Base-by-base conservation (phyloP, 2,329 filamentous ascomycete genomes). In the Phialemonium atrogriseum region DNA sequence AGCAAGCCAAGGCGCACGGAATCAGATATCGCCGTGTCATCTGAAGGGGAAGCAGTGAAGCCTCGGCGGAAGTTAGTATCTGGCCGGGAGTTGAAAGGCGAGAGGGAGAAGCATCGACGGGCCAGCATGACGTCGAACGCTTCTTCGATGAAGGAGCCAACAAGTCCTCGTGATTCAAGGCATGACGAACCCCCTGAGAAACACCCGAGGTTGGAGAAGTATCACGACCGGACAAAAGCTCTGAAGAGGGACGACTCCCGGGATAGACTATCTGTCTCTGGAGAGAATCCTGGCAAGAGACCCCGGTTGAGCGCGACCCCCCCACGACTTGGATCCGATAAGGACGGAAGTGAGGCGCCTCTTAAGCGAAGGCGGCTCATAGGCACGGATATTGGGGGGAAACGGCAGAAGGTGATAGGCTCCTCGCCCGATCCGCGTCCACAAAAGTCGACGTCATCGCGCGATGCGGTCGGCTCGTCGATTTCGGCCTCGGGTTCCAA, bases 21-120 rank as follows among this genome's bases (percentile, higher is more conserved):
- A 31, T 62, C 69, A 1, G 76, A 80, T 28, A 39, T 61, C 15
- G 60, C 65, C 3, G 55, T 62, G 6, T 73, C 70, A 1, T 77
- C 73, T 20, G 71, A 71, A 45, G 74, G 66, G 2, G 73, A 77
- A 47, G 52, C 68, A 7, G 50, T 62, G 14, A 80, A 79, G 46
- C 74, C 75, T 2, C 59, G 76, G 15, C 63, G 73, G 23, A 81
- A 79, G 46, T 62, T 81, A 9, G 64, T 80, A 13, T 80, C 76
- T 1, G 76, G 76, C 21, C 70, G 68, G 31, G 76, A 80, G 35
- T 52, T 78, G 23, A 72, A 74, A 38, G 70, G 70, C 8, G 71
- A 76, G 45, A 61, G 70, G 12, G 68, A 74, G 33, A 71, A 69
- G 49, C 70, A 76, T 41, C 62, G 73, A 12, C 70, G 75, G 6